These are phyloP conservation scores for Linnemannia exigua DNA, from an alignment of 192 early-diverging fungal genomes.

Conservation along the genomic window DNA sequence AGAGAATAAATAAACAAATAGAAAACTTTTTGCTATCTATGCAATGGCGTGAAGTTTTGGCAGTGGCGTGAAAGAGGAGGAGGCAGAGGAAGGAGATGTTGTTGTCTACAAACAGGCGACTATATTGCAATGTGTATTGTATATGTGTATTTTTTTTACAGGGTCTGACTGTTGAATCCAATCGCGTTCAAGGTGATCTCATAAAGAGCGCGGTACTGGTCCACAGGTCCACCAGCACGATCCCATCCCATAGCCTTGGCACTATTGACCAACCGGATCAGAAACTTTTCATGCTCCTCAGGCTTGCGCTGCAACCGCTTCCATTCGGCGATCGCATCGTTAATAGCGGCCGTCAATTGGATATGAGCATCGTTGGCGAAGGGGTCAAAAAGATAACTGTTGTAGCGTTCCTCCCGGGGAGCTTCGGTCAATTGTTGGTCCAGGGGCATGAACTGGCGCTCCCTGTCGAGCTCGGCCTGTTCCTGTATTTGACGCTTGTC, in stretches of 20 bases:
- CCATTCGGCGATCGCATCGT: slow-evolving; percentile 53
- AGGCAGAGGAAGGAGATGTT: no score
- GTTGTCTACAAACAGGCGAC: no score
- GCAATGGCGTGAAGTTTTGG: no score
- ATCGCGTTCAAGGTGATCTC: slow-evolving; percentile 41
- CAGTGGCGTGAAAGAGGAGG: not conserved
- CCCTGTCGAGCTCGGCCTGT: slow-evolving; percentile 12
- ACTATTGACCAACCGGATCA: slow-evolving; percentile 60
- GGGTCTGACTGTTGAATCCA: slow-evolving; percentile 18
- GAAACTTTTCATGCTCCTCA: slow-evolving; percentile 59
- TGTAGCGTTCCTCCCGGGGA: slow-evolving; percentile 44
- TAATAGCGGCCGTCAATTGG: slow-evolving; percentile 56
- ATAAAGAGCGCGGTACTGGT: slow-evolving; percentile 63
- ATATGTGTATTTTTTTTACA: not conserved
- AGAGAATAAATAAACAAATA: not conserved
- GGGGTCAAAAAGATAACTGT: slow-evolving; percentile 63
- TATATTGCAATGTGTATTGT: no score
- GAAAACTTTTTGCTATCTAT: slow-evolving; percentile 4
- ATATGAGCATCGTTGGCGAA: slow-evolving; percentile 34
- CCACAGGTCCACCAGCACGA: slow-evolving; percentile 61
- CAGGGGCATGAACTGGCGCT: slow-evolving; percentile 29
- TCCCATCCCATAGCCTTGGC: slow-evolving; percentile 66
- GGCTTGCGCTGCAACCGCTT: slow-evolving; percentile 25
- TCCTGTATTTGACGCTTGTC: slow-evolving; percentile 30
- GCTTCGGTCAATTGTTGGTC: slow-evolving; percentile 38